phyloP scores from a whole-genome alignment of 2,329 filamentous ascomycete genomes.

The Aspergillus uvarum region DNA sequence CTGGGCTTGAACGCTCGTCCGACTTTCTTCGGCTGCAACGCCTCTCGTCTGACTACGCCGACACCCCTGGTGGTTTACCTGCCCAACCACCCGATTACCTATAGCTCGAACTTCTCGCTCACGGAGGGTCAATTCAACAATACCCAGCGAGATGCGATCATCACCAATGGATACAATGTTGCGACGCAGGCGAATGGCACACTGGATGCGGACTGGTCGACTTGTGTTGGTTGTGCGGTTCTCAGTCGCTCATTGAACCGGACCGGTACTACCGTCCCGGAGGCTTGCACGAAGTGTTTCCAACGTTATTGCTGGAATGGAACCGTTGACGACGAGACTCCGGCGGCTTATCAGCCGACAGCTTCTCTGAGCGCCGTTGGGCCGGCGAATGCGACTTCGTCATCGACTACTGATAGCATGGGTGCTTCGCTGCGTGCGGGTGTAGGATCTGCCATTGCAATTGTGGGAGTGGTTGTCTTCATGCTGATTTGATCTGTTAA shows the following conservation, averaged over 20 bases:
- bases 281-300: conserved; percentile 72
- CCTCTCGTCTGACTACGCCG: conserved; percentile 57
- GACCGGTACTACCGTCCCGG: conserved; percentile 65
- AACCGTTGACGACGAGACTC: conserved; percentile 44
- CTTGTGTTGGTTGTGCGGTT: conserved; percentile 81
- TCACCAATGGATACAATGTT: conserved; percentile 78
- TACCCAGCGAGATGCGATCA: conserved; percentile 69
- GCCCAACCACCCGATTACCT: conserved; percentile 76
- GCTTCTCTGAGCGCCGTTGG: neutral
- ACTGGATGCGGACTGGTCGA: conserved; percentile 68
- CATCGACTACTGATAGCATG: neutral
- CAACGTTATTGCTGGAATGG: conserved; percentile 88
- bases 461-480: neutral
- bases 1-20: conserved; percentile 68
- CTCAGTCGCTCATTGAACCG: conserved; percentile 70
- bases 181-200: conserved; percentile 79
- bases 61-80: conserved; percentile 77
- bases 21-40: conserved; percentile 75
- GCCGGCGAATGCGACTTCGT: neutral
- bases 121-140: conserved; percentile 65
- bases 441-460: neutral
- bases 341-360: neutral
- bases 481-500: neutral
- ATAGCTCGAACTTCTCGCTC: conserved; percentile 73
- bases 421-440: neutral